A percentile compares a stretch with the other conserved stretches of the same genome.
Conservation (phyloP, 2,329 filamentous ascomycete species). For the Colletotrichum chrysophilum region DNA sequence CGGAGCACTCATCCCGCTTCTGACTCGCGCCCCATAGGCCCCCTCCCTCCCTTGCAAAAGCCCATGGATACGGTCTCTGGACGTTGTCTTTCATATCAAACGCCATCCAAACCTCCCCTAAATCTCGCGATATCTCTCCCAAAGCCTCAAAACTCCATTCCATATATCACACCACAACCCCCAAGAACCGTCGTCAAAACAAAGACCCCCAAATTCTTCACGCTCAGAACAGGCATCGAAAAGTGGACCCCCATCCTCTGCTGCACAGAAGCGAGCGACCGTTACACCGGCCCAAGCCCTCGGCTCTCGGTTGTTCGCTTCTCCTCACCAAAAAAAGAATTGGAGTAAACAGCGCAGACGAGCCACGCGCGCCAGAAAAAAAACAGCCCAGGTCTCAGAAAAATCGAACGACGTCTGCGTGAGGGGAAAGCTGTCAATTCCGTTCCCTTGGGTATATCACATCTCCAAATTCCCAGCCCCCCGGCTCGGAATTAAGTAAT, state of each 20-base stretch:
- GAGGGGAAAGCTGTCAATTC: conserved; percentile 15
- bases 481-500: background rate
- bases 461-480: background rate
- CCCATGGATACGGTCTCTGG: background rate
- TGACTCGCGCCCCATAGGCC: background rate
- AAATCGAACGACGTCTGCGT: conserved; percentile 18
- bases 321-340: background rate
- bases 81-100: background rate
- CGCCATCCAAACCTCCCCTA: fast-evolving
- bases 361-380: background rate
- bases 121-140: background rate
- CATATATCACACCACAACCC: background rate
- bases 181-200: background rate
- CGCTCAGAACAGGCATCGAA: background rate
- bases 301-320: background rate
- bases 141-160: background rate
- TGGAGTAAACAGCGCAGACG: background rate
- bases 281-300: background rate
- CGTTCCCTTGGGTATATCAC: background rate
- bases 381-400: conserved; percentile 3
- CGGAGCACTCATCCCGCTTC: background rate
- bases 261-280: background rate
- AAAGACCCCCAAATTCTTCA: background rate
- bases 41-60: background rate
- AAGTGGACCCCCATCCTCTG: background rate